These are phyloP conservation scores for Trebouxiophyceae sp. DNA, from an alignment of 163 green algal species.

Conservation along the genomic window DNA sequence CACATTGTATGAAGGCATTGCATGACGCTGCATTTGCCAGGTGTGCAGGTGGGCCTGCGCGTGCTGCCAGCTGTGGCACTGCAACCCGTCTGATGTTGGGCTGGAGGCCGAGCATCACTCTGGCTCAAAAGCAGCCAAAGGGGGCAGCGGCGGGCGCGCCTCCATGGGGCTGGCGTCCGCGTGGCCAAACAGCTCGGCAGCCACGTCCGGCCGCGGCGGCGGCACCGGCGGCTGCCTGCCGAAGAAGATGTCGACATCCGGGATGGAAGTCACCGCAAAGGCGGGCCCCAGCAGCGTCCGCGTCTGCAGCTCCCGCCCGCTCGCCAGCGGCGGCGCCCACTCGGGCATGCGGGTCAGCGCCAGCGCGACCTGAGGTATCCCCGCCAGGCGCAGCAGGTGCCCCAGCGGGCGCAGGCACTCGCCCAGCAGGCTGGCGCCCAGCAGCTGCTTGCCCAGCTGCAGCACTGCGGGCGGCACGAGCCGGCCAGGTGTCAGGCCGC, in stretches of 20 bases:
- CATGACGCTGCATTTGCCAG: no score
- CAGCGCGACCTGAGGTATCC: constrained; percentile 30
- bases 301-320: not conserved
- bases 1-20: no score
- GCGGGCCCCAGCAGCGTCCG: constrained; percentile 53
- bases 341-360: constrained; percentile 26
- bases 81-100: no score
- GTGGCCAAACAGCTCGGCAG: constrained; percentile 46
- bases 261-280: constrained; percentile 54
- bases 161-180: constrained; percentile 30
- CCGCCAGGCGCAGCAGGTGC: constrained; percentile 24
- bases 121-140: no score
- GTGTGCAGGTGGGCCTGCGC: no score
- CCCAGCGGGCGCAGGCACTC: constrained; percentile 34
- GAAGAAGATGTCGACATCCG: constrained; percentile 48
- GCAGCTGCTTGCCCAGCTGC: not conserved
- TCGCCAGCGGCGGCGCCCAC: constrained; percentile 25
- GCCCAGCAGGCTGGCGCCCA: constrained; percentile 21
- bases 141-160: not conserved
- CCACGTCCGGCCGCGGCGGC: constrained; percentile 34
- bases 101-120: no score
- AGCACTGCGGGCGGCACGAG: no score
- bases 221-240: constrained; percentile 20
- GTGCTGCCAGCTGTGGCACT: no score
- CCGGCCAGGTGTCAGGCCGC: no score